phyloP scores from a whole-genome alignment of 805 yeast species.

The Myxozyma neotropica region DNA sequence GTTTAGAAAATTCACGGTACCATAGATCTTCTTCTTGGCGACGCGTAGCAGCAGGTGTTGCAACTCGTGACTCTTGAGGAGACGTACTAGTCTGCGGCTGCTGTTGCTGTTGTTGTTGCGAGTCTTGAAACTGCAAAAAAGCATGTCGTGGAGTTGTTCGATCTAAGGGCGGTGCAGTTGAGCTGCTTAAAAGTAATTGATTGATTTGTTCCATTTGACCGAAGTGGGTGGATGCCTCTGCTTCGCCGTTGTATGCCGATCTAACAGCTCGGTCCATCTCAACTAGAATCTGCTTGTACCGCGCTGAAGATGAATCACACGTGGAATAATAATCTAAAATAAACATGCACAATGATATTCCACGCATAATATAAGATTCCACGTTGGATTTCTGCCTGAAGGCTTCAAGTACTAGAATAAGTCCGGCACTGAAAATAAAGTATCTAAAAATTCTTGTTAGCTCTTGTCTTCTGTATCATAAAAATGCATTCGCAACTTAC shows the following conservation, averaged over 20 bases:
- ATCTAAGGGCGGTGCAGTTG: background rate
- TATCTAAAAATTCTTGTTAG: background rate
- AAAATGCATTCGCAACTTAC: too few relatives aligned
- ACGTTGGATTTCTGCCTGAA: conserved; percentile 26
- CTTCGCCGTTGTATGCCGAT: conserved; percentile 1
- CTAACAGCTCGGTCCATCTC: conserved; percentile 31
- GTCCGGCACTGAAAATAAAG: conserved; percentile 28
- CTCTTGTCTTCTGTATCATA: too few relatives aligned
- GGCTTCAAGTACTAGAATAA: conserved; percentile 23
- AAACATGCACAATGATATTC: conserved; percentile 27
- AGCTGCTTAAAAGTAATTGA: conserved; percentile 17
- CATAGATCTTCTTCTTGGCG: conserved; percentile 8
- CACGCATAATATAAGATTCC: conserved; percentile 31
- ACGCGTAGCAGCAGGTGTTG: background rate
- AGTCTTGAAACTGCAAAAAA: background rate
- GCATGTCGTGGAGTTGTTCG: background rate
- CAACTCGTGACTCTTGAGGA: background rate
- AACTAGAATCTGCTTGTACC: conserved; percentile 27
- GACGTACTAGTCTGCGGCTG: too few relatives aligned
- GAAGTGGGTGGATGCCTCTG: background rate
- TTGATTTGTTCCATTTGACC: conserved; percentile 15
- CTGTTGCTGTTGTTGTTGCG: background rate
- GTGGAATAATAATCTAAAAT: conserved; percentile 30
- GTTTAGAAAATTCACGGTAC: conserved; percentile 4
- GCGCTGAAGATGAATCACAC: conserved; percentile 30